Percentiles rank a stretch among this genome's conserved stretches.
Conservation (phyloP, 2,329 filamentous ascomycete species). For the Plenodomus lindquistii region DNA sequence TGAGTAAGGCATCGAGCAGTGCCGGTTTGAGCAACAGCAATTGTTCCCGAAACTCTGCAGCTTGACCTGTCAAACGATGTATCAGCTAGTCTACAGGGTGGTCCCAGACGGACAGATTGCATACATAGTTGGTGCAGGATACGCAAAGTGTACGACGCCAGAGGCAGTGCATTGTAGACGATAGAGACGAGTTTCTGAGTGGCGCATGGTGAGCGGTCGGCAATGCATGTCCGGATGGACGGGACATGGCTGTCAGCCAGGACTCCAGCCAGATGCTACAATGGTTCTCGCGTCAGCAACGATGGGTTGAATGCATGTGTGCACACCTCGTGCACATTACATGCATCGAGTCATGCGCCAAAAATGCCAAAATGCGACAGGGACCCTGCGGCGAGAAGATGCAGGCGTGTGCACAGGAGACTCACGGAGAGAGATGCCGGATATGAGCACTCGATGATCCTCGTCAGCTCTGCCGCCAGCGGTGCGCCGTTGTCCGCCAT, state of each 20-base stretch:
- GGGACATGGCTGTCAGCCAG: slow-evolving; percentile 35
- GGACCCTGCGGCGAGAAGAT: slow-evolving; percentile 4
- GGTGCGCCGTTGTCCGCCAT: slow-evolving; percentile 23
- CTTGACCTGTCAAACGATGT: slow-evolving; percentile 26
- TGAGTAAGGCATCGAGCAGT: slow-evolving; percentile 38
- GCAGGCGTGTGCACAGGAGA: slow-evolving; percentile 7
- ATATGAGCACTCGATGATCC: slow-evolving; percentile 54
- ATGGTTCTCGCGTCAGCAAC: slow-evolving; percentile 26
- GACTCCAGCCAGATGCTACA: slow-evolving; percentile 43
- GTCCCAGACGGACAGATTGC: background rate
- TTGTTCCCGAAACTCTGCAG: slow-evolving; percentile 35
- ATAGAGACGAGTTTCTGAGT: slow-evolving; percentile 48
- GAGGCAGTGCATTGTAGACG: slow-evolving; percentile 55
- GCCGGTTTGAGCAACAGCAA: slow-evolving; percentile 35
- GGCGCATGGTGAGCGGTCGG: slow-evolving; percentile 53
- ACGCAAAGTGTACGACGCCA: slow-evolving; percentile 55
- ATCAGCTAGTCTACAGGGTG: slow-evolving; percentile 12
- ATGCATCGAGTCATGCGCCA: slow-evolving; percentile 25
- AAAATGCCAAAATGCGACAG: slow-evolving; percentile 4
- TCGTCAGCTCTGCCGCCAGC: slow-evolving; percentile 50
- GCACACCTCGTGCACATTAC: background rate
- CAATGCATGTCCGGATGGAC: slow-evolving; percentile 52
- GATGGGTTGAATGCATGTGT: slow-evolving; percentile 13
- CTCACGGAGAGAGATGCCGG: slow-evolving; percentile 56
- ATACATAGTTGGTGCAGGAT: slow-evolving; percentile 57